Evolutionary conservation across 768 basidiomycete species (phyloP).

Genomic region (Tricholoma sp.): DNA sequence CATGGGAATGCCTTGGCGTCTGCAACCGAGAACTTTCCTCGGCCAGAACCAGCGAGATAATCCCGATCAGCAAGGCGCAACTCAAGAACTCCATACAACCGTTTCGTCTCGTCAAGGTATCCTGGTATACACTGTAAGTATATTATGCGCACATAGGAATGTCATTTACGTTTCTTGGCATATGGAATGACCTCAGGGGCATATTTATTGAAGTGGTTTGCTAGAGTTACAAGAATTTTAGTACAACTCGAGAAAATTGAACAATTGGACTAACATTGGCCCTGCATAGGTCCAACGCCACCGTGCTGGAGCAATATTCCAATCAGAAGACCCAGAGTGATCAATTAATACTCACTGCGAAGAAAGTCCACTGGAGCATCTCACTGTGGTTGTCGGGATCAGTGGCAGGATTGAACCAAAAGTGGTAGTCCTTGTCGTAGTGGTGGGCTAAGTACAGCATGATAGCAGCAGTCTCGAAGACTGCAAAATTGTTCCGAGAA

Average conservation of each 20-base stretch:
- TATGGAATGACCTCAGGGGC: conserved; percentile 70
- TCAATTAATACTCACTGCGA: conserved; percentile 41
- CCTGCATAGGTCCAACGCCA: conserved; percentile 84
- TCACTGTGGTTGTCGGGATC: conserved; percentile 63
- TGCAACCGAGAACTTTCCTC: conserved; percentile 65
- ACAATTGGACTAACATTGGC: conserved; percentile 37
- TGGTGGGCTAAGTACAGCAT: conserved; percentile 74
- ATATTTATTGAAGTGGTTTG: conserved; percentile 61
- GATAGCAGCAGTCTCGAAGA: conserved; percentile 82
- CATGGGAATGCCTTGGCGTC: conserved; percentile 69
- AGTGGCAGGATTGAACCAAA: conserved; percentile 53
- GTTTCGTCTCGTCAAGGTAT: conserved; percentile 75
- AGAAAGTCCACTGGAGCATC: conserved; percentile 85
- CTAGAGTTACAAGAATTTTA: conserved; percentile 15
- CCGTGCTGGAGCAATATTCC: conserved; percentile 51
- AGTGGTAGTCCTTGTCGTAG: conserved; percentile 72
- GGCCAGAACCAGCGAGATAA: conserved; percentile 73
- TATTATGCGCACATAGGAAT: not conserved
- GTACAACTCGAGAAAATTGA: not conserved
- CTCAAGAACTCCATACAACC: conserved; percentile 79
- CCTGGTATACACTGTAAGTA: conserved; percentile 31
- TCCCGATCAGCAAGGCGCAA: conserved; percentile 66
- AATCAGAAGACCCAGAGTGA: not conserved
- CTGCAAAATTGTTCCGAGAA: conserved; percentile 51
- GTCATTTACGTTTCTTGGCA: conserved; percentile 51